Evolutionary conservation across 2,329 filamentous ascomycete genomes (phyloP).

Genomic region (Neofusicoccum parvum): DNA sequence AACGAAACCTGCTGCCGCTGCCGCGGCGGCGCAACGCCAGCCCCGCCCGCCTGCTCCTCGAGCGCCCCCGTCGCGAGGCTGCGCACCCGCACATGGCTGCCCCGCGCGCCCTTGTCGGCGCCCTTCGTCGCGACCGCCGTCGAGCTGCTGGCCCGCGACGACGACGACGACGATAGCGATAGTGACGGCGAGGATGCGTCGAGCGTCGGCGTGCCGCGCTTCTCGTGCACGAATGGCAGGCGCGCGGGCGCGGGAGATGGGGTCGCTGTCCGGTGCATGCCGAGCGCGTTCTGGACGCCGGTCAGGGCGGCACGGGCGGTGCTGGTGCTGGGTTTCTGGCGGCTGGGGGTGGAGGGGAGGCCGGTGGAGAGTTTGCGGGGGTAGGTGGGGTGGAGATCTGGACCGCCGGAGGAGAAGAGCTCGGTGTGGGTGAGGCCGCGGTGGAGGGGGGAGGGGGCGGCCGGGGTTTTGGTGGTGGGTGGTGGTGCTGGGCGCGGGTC

Average conservation of each 20-base stretch:
- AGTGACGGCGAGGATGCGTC: background rate
- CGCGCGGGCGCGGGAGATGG: background rate
- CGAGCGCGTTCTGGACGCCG: background rate
- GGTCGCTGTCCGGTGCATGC: background rate
- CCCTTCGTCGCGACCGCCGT: too few relatives aligned
- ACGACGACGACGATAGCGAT: background rate
- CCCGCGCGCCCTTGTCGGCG: too few relatives aligned
- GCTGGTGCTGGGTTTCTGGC: background rate
- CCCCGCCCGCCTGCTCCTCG: background rate
- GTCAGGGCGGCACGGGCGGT: background rate
- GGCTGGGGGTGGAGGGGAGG: background rate
- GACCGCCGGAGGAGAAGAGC: background rate
- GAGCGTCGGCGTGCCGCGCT: background rate
- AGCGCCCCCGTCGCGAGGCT: too few relatives aligned
- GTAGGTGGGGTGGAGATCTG: background rate
- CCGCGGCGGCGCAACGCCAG: background rate
- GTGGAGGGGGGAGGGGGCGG: slow-evolving; percentile 1
- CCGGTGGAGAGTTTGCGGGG: background rate
- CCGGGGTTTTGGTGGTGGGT: background rate
- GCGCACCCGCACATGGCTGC: too few relatives aligned
- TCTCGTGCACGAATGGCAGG: background rate
- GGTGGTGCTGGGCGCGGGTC: slow-evolving; percentile 16
- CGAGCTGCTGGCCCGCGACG: background rate
- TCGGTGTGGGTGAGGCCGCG: slow-evolving; percentile 9
- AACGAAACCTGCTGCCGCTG: background rate